Conservation (phyloP, 1,284 basidiomycete species). For the Heterobasidion irregulare region DNA sequence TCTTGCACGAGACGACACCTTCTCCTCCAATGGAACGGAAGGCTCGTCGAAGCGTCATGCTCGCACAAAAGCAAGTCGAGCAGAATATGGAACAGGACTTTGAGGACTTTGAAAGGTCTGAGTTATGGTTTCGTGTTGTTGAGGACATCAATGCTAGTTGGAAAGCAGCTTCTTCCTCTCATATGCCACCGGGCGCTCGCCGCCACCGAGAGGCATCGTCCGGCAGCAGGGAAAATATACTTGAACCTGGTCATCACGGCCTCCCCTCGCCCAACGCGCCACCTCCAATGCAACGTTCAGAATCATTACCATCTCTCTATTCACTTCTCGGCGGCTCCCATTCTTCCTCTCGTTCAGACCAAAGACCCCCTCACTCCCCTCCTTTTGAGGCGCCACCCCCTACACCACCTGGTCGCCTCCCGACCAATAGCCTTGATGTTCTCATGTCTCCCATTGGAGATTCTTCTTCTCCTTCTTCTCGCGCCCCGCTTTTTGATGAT, state of each 20-base stretch:
- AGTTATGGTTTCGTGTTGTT: conserved; percentile 85
- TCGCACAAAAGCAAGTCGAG: conserved; percentile 81
- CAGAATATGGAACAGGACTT: conserved; percentile 90
- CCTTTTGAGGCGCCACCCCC: not conserved
- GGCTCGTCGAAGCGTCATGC: conserved; percentile 71
- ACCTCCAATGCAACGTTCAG: conserved; percentile 4
- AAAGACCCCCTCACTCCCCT: not conserved
- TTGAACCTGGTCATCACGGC: not conserved
- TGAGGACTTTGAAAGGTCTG: conserved; percentile 78
- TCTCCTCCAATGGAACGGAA: conserved; percentile 45
- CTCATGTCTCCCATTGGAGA: conserved; percentile 65
- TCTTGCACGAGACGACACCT: conserved; percentile 35
- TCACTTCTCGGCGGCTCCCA: conserved; percentile 5
- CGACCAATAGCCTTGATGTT: conserved; percentile 48
- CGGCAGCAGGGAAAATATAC: conserved; percentile 6
- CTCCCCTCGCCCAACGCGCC: not conserved
- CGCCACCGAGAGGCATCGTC: not conserved
- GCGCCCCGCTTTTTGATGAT: conserved; percentile 76
- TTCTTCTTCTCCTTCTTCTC: conserved; percentile 36
- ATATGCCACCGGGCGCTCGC: not conserved
- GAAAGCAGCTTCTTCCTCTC: conserved; percentile 6
- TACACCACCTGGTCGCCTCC: not conserved
- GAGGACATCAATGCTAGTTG: conserved; percentile 52
- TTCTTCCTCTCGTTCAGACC: conserved; percentile 2
- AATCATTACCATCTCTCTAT: conserved; percentile 7